Evolutionary conservation across 2,329 filamentous ascomycete genomes (phyloP).

Genomic region (Epichloe scottii): DNA sequence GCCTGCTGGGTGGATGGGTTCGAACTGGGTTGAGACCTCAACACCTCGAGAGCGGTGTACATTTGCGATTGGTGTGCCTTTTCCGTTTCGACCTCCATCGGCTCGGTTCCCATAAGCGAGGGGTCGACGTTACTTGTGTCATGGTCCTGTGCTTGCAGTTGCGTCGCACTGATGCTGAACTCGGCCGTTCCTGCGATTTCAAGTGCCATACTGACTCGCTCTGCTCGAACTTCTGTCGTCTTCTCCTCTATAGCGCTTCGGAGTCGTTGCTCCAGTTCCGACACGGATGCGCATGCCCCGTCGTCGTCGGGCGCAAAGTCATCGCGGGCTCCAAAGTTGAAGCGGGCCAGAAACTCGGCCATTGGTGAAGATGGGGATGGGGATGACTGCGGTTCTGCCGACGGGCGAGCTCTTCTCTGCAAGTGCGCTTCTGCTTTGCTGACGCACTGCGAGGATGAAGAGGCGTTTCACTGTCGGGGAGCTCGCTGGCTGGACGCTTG

Average conservation of each 20-base stretch:
- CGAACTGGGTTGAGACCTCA: constrained; percentile 36
- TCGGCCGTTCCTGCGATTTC: constrained; percentile 32
- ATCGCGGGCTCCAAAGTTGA: constrained; percentile 17
- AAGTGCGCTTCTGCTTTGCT: neutral
- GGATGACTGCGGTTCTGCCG: neutral
- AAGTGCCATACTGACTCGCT: constrained; percentile 34
- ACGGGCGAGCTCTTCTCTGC: neutral
- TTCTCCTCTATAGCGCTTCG: constrained; percentile 28
- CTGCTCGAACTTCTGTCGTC: constrained; percentile 33
- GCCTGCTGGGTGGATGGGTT: constrained; percentile 35
- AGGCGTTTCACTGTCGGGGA: neutral
- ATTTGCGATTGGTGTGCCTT: constrained; percentile 20
- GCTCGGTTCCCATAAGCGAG: constrained; percentile 17
- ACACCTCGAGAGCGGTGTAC: constrained; percentile 31
- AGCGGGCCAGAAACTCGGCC: constrained; percentile 27
- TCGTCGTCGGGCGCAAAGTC: constrained; percentile 10
- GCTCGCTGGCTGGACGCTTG: neutral
- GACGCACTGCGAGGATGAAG: neutral
- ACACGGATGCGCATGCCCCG: constrained; percentile 20
- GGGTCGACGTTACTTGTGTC: constrained; percentile 22
- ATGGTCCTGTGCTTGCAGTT: constrained; percentile 23
- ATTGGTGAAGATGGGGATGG: constrained; percentile 11
- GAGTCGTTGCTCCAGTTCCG: constrained; percentile 36
- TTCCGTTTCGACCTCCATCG: constrained; percentile 7
- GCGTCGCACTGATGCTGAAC: constrained; percentile 28